phyloP scores from a whole-genome alignment of 1,139 yeast genomes.

The Debaryomyces coudertii region DNA sequence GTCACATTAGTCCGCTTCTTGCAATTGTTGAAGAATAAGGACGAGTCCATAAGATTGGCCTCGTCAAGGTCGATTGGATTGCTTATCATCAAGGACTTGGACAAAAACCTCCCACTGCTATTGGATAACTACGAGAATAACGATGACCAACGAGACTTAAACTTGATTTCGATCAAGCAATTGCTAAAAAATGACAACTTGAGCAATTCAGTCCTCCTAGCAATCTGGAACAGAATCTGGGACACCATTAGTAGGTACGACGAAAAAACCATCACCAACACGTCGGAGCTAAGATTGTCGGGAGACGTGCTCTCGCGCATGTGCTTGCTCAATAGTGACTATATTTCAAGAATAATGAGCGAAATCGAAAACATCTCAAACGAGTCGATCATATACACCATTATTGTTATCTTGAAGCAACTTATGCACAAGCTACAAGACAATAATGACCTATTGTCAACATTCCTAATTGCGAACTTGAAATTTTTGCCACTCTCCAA shows the following conservation, averaged over 20 bases:
- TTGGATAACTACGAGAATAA: constrained; percentile 27
- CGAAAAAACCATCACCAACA: constrained; percentile 14
- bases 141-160: constrained; percentile 27
- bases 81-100: constrained; percentile 42
- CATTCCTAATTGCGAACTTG: constrained; percentile 20
- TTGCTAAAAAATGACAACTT: constrained; percentile 29
- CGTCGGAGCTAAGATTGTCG: constrained; percentile 30
- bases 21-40: constrained; percentile 28
- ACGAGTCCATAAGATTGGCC: constrained; percentile 45
- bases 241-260: constrained; percentile 18
- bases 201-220: constrained; percentile 15
- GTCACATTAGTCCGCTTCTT: constrained; percentile 35
- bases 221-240: constrained; percentile 22
- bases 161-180: constrained; percentile 42
- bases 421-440: constrained; percentile 28
- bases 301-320: constrained; percentile 38
- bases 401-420: constrained; percentile 38
- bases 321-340: constrained; percentile 18
- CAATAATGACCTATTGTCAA: constrained; percentile 15
- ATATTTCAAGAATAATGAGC: constrained; percentile 21
- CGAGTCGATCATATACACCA: constrained; percentile 31
- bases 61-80: constrained; percentile 60
- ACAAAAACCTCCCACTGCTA: constrained; percentile 35
- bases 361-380: constrained; percentile 17
- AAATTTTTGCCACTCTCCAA: constrained; percentile 28